Base-by-base conservation (phyloP, 2,329 filamentous ascomycete genomes). In the Monosporascus ibericus region DNA sequence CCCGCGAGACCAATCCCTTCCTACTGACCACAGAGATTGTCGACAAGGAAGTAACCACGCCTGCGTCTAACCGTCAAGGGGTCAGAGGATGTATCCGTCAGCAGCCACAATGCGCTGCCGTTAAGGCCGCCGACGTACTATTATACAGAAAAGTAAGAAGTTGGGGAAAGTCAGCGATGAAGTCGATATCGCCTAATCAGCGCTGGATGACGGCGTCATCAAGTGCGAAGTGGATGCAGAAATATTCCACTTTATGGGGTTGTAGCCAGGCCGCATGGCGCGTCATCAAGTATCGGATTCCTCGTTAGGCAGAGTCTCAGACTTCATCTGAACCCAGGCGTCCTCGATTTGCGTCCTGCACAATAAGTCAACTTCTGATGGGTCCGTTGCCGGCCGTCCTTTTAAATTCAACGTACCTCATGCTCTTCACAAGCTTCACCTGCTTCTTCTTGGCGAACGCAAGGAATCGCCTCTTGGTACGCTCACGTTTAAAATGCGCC, bases 401-500 rank as follows among this genome's bases (percentile, higher is more conserved):
- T 14, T 14, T 14, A 34, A 14, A 34, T 14, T 47, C 20, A 37
- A 22, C 76, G 68, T 62, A 81, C 79, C 55, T 55, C 11, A 66
- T 62, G 1, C 64, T 65, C 58, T 73, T 72, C 2, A 69, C 60
- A 47, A 80, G 55, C 42, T 60, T 66, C 6, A 81, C 61, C 1
- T 70, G 70, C 64, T 72, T 74, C 56, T 69, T 70, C 53, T 69
- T 67, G 39, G 75, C 69, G 52, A 81, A 79, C 20, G 62, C 59
- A 47, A 82, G 62, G 56, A 83, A 80, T 2, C 80, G 70, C 52
- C 70, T 68, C 68, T 80, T 77, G 5, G 79, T 81, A 20, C 76
- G 70, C 57, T 74, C 70, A 6, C 79, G 65, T 63, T 79, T 78
- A 58, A 83, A 82, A 51, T 71, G 65, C 6, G 74, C 76, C 56